A percentile compares a stretch with the other conserved stretches of the same genome.
Evolutionary conservation across 148 eudicot genomes (phyloP).

Genomic region (Nepenthes gracilis): DNA sequence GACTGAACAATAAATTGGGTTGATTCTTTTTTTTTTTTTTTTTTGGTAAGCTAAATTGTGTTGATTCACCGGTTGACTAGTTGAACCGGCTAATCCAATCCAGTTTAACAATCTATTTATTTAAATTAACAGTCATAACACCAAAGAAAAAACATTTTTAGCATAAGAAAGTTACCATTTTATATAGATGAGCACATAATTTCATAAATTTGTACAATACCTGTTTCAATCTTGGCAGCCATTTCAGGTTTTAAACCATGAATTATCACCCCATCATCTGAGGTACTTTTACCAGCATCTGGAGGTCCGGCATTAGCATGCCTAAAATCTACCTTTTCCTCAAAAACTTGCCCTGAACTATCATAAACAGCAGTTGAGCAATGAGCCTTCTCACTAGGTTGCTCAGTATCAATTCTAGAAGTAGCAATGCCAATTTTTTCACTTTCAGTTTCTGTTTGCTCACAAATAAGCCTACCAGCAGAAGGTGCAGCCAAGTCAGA

Average conservation of each 20-base stretch:
- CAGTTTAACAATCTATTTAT: not conserved
- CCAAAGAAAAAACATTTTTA: not conserved
- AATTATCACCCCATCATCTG: not conserved
- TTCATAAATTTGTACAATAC: not conserved
- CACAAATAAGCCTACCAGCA: not conserved
- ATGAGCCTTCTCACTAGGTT: not conserved
- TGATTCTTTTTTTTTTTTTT: no score
- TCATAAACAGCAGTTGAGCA: not conserved
- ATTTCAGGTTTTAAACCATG: not conserved
- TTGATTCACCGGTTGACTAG: no score
- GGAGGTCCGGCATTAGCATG: not conserved
- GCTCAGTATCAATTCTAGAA: not conserved
- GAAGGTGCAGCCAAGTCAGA: not conserved
- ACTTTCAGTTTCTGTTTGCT: slow-evolving; percentile 5
- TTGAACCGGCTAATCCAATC: no score
- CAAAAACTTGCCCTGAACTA: not conserved
- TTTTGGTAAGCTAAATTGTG: no score
- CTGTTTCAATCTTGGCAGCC: not conserved
- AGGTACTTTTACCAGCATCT: not conserved
- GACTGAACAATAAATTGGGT: no score
- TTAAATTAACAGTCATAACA: not conserved
- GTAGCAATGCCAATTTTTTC: slow-evolving; percentile 7
- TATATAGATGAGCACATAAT: not conserved
- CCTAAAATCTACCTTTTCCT: not conserved
- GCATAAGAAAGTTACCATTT: not conserved